Conservation (phyloP, 306 rosid species). For the Malus sylvestris region DNA sequence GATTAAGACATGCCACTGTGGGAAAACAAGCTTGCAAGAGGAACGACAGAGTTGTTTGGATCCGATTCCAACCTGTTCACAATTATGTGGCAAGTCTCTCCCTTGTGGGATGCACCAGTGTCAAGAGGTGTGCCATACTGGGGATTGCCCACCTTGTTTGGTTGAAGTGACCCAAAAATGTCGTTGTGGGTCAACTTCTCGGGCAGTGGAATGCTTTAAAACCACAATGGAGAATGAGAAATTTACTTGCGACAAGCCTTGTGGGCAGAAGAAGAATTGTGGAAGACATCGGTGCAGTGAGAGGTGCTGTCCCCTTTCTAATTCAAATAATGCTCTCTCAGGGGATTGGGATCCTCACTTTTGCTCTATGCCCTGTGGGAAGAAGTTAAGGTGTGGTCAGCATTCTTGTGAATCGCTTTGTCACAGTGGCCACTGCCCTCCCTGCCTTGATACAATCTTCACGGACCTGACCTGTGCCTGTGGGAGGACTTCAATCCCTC, state of each 20-base stretch:
- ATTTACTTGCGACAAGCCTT: conserved; percentile 72
- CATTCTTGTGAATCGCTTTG: conserved; percentile 78
- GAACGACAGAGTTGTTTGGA: conserved; percentile 72
- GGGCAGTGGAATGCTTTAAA: conserved; percentile 66
- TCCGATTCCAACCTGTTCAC: conserved; percentile 74
- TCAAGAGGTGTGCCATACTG: conserved; percentile 61
- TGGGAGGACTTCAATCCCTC: conserved; percentile 76
- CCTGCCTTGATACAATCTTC: conserved; percentile 87
- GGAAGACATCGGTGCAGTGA: conserved; percentile 94
- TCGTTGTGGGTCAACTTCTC: conserved; percentile 66
- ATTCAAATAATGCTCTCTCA: conserved; percentile 24
- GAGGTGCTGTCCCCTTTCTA: conserved; percentile 71
- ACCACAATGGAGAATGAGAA: conserved; percentile 36
- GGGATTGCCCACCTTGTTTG: conserved; percentile 74
- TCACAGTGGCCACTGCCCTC: conserved; percentile 93
- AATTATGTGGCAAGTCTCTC: conserved; percentile 55
- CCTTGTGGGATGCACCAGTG: conserved; percentile 60
- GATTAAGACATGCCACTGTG: conserved; percentile 69
- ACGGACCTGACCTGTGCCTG: conserved; percentile 86
- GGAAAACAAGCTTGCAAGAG: conserved; percentile 67
- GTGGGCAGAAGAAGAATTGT: conserved; percentile 83
- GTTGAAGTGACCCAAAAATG: conserved; percentile 70
- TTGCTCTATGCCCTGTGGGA: conserved; percentile 74
- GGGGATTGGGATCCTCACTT: conserved; percentile 87
- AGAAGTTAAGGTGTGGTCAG: conserved; percentile 86